Base-by-base conservation (phyloP, 176 grass and related monocot species). In the Pontederia paniculata region DNA sequence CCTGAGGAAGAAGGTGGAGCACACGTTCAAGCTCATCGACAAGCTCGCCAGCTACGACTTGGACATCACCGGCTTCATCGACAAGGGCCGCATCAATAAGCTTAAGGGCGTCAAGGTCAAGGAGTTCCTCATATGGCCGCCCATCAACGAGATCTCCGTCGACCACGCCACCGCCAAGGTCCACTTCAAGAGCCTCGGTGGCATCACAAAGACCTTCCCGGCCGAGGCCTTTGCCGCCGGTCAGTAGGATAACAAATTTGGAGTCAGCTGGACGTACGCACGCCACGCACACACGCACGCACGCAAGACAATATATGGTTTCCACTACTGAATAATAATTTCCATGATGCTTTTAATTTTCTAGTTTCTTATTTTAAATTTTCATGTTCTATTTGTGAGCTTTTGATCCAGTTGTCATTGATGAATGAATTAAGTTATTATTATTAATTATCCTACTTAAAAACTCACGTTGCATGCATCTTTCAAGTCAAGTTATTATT, bases 21-120 rank as follows among this genome's bases (percentile, higher is more conserved):
- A 98, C 71, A 62, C 16, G 48, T 98, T 91, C 80, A 82, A 79
- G 74, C 57, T 75, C 75, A 48, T 74, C 9, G 62, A 72, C 75
- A 85, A 85, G 70, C 66, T 80, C 12, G 84, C 85, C 37, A 85
- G 81, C 66, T 89, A 95, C 65, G 80, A 84, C 70, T 46, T 55
- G 13, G 69, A 82, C 60, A 70, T 88, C 80, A 62, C 52, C 9
- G 86, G 93, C 0, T 91, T 70, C 72, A 66, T 91, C 21, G 23
- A 54, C 20, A 23, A 73, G 47, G 70, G 37, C n/a, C 49, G 68
- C 70, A 89, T 95, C 69, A 89, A 75, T 69, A 89, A 83, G 70
- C 76, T 85, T 48, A 89, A 77, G 66, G 89, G 84, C 16, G 89
- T 89, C 69, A 85, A 84, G 75, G 81, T 80, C 52, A 95, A 88